Conservation (phyloP, 78 protist genomes). For the Parvularia atlantis region DNA sequence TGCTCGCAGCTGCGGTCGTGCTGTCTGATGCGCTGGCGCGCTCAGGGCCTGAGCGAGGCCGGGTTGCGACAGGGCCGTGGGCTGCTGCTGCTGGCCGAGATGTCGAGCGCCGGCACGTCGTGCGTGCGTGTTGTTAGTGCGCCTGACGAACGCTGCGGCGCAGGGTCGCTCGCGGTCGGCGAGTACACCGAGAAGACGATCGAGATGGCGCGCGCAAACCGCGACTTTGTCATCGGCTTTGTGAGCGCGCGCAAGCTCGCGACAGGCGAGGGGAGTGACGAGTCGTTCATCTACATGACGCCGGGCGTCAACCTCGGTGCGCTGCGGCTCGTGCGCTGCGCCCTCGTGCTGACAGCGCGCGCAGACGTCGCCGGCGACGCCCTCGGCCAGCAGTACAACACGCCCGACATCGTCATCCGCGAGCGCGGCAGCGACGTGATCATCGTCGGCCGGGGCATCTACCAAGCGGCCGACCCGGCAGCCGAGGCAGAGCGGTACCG, state of each 20-base stretch:
- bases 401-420: slow-evolving; percentile 46
- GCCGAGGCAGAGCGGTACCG: too few species aligned
- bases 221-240: not conserved
- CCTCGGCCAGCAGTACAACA: slow-evolving; percentile 74
- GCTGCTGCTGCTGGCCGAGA: slow-evolving; percentile 66
- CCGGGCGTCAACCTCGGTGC: slow-evolving; percentile 27
- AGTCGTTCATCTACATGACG: slow-evolving; percentile 43
- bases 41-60: slow-evolving; percentile 33
- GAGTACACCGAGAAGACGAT: not conserved
- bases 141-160: not conserved
- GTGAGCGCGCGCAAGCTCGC: not conserved
- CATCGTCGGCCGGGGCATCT: slow-evolving; percentile 75
- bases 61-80: slow-evolving; percentile 54
- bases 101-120: slow-evolving; percentile 23
- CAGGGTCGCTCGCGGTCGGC: not conserved
- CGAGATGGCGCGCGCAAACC: not conserved
- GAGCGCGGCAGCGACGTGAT: slow-evolving; percentile 48
- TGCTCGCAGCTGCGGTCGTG: not conserved
- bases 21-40: not conserved
- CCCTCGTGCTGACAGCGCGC: too few species aligned
- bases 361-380: slow-evolving; percentile 46
- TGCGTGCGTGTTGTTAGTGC: too few species aligned
- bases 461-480: too few species aligned
- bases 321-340: too few species aligned
- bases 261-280: not conserved